Percentiles rank a stretch among this genome's conserved stretches.
These are phyloP conservation scores for Crithidia fasciculata DNA, from an alignment of 208 protist genomes.

Conservation along the genomic window DNA sequence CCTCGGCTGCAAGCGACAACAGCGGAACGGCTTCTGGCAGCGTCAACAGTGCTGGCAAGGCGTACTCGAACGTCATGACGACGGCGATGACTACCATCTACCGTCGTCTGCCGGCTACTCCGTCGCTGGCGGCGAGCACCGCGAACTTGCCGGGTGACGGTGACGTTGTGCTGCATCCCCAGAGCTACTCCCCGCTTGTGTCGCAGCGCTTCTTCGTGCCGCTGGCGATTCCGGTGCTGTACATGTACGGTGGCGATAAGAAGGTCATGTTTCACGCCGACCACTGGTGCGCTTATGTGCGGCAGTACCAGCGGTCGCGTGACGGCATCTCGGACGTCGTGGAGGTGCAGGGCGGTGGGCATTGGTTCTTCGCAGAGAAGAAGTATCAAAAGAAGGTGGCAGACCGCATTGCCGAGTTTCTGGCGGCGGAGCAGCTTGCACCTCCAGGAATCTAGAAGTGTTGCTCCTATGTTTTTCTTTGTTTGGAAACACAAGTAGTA, in stretches of 20 bases:
- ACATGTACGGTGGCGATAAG: slow-evolving; percentile 74
- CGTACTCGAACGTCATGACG: slow-evolving; percentile 37
- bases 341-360: slow-evolving; percentile 59
- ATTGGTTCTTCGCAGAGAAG: slow-evolving; percentile 84
- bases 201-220: slow-evolving; percentile 67
- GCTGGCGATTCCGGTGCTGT: slow-evolving; percentile 63
- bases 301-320: slow-evolving; percentile 41
- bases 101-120: slow-evolving; percentile 27
- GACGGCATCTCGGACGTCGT: slow-evolving; percentile 80
- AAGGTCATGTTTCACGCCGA: slow-evolving; percentile 56
- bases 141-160: slow-evolving; percentile 28
- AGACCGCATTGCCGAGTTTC: slow-evolving; percentile 53
- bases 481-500: neutral
- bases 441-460: neutral
- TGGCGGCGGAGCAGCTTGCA: slow-evolving; percentile 26
- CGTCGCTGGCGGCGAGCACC: slow-evolving; percentile 26
- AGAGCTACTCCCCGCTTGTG: slow-evolving; percentile 42
- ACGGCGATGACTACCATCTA: slow-evolving; percentile 37
- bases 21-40: neutral
- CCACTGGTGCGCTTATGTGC: slow-evolving; percentile 69
- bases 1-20: neutral
- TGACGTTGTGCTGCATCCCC: slow-evolving; percentile 16
- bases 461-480: slow-evolving; percentile 5
- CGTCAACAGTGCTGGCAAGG: neutral
- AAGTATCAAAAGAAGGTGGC: slow-evolving; percentile 56